A percentile compares a stretch with the other conserved stretches of the same genome.
These are phyloP conservation scores for Malus fusca DNA, from an alignment of 306 rosid species.

Conservation along the genomic window DNA sequence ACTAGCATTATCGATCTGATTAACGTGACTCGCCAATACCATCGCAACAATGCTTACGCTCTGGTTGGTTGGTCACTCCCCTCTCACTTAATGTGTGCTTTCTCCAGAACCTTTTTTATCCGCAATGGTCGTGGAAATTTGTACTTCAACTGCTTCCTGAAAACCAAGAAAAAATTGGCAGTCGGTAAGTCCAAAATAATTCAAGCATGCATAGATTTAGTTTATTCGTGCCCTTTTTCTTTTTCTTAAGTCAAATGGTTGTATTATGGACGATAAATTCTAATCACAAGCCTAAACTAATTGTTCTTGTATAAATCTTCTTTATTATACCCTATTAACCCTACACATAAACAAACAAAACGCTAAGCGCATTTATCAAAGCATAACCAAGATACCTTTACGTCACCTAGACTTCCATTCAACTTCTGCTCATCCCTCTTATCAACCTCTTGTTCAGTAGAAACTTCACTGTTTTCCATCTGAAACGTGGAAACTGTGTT, in stretches of 20 bases:
- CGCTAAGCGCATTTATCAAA: not conserved
- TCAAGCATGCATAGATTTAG: not conserved
- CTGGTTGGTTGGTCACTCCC: conserved; percentile 30
- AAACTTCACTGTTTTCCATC: conserved; percentile 29
- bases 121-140: conserved; percentile 24
- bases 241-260: not conserved
- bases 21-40: not conserved
- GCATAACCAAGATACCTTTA: conserved; percentile 36
- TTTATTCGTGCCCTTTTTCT: not conserved
- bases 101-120: conserved; percentile 43
- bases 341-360: not conserved
- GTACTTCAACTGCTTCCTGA: conserved; percentile 57
- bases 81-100: conserved; percentile 25
- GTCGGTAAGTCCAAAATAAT: not conserved
- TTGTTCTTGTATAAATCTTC: not conserved
- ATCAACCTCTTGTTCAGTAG: conserved; percentile 25
- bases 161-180: conserved; percentile 19
- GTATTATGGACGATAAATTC: not conserved
- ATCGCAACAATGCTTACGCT: conserved; percentile 7
- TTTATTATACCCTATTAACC: not conserved
- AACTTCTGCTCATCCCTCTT: conserved; percentile 23
- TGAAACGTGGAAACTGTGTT: conserved; percentile 23
- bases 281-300: not conserved
- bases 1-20: not conserved
- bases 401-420: conserved; percentile 16